phyloP scores from a whole-genome alignment of 2,329 filamentous ascomycete species.

The Lizonia empirigonia region DNA sequence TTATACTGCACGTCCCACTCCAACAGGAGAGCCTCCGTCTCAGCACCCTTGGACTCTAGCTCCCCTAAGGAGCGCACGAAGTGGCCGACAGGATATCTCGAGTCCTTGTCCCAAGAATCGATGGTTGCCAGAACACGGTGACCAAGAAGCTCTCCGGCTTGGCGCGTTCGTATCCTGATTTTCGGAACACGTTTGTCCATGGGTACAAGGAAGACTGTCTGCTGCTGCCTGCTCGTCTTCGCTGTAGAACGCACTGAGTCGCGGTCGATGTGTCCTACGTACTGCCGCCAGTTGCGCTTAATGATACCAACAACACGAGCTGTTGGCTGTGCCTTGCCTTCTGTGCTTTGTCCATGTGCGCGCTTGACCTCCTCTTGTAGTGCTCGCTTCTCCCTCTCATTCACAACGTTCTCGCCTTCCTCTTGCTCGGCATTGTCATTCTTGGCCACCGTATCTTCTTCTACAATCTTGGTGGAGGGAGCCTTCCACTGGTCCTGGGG shows the following conservation, averaged over 20 bases:
- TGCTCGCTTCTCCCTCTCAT: conserved; percentile 82
- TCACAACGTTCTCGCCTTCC: conserved; percentile 73
- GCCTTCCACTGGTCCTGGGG: conserved; percentile 97
- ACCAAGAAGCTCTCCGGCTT: conserved; percentile 85
- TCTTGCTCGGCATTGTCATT: conserved; percentile 93
- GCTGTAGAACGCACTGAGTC: conserved; percentile 77
- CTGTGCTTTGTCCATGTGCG: conserved; percentile 75
- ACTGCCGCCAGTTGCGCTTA: conserved; percentile 97
- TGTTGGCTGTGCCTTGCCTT: conserved; percentile 84
- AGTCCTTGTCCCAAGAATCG: conserved; percentile 93
- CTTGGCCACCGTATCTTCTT: conserved; percentile 88
- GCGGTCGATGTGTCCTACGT: conserved; percentile 92
- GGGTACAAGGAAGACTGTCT: conserved; percentile 91
- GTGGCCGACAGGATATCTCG: conserved; percentile 88
- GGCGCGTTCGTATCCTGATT: conserved; percentile 88
- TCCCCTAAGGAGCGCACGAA: conserved; percentile 93
- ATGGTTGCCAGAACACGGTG: conserved; percentile 93
- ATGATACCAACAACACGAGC: conserved; percentile 89
- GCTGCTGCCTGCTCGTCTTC: conserved; percentile 80
- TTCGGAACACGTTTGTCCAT: conserved; percentile 99
- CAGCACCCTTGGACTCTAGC: conserved; percentile 94
- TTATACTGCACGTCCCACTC: conserved; percentile 98
- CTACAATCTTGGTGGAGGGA: conserved; percentile 92
- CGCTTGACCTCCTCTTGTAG: conserved; percentile 90
- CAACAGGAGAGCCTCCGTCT: conserved; percentile 90